Percentiles rank a stretch among this genome's conserved stretches.
These are phyloP conservation scores for Dioscorea dumetorum DNA, from an alignment of 106 monocot genomes.

Conservation along the genomic window DNA sequence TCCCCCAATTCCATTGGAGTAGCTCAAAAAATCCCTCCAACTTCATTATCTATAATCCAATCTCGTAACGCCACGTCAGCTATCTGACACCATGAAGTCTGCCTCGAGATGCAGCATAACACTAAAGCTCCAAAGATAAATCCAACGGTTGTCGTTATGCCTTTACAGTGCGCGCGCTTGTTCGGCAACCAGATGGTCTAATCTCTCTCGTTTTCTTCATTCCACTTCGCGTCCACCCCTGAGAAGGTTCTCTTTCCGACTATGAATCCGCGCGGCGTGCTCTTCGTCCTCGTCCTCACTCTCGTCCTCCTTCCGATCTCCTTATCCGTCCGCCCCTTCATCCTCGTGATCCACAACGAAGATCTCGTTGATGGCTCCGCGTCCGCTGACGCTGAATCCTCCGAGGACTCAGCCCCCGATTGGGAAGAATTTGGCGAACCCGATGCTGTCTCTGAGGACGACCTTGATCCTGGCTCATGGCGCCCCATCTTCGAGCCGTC, in stretches of 20 bases:
- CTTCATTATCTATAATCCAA: too few species aligned
- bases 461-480: slow-evolving; percentile 77
- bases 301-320: slow-evolving; percentile 21
- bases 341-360: slow-evolving; percentile 44
- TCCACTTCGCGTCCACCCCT: too few species aligned
- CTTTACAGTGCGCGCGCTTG: too few species aligned
- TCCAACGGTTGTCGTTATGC: too few species aligned
- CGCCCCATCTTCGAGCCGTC: slow-evolving; percentile 51
- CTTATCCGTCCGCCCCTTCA: slow-evolving; percentile 43
- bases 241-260: neutral
- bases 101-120: too few species aligned
- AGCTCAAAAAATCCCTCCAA: too few species aligned
- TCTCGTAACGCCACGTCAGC: too few species aligned
- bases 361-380: slow-evolving; percentile 31
- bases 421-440: slow-evolving; percentile 74
- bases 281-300: slow-evolving; percentile 11
- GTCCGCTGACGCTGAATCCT: slow-evolving; percentile 11
- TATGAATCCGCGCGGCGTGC: neutral
- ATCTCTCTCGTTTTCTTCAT: too few species aligned
- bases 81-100: too few species aligned
- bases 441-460: slow-evolving; percentile 28
- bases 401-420: slow-evolving; percentile 33
- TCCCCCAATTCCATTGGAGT: too few species aligned
- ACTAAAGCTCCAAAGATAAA: too few species aligned
- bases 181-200: too few species aligned